These are phyloP conservation scores for Aspergillus felis DNA, from an alignment of 2,329 filamentous ascomycete species.

Conservation along the genomic window DNA sequence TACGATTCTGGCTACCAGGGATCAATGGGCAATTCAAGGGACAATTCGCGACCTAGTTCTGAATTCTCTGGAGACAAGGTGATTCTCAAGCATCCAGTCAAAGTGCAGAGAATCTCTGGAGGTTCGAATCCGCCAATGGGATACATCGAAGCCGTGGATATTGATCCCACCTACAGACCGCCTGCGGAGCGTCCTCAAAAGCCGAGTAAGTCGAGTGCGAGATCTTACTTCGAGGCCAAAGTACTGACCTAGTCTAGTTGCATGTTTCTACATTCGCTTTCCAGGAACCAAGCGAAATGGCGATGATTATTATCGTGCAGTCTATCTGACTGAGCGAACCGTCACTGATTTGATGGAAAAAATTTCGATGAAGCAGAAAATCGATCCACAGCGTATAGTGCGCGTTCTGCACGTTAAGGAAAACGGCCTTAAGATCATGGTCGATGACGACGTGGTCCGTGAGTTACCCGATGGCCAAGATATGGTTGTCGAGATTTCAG, in stretches of 20 bases:
- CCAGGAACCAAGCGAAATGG: constrained; percentile 48
- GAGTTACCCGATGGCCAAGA: constrained; percentile 88
- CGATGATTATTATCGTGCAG: constrained; percentile 70
- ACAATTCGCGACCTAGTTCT: constrained; percentile 19
- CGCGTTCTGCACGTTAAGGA: constrained; percentile 69
- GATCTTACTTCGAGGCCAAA: neutral
- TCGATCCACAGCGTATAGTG: constrained; percentile 68
- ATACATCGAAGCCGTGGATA: constrained; percentile 87
- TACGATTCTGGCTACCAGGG: constrained; percentile 20
- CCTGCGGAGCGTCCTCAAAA: constrained; percentile 69
- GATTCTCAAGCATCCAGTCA: constrained; percentile 25
- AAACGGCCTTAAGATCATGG: constrained; percentile 73
- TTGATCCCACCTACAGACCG: constrained; percentile 80
- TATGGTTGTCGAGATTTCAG: constrained; percentile 69
- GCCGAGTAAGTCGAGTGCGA: constrained; percentile 48
- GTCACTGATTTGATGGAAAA: constrained; percentile 68
- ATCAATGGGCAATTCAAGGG: constrained; percentile 21
- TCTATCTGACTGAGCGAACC: constrained; percentile 78
- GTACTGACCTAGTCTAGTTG: constrained; percentile 52
- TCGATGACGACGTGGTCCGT: constrained; percentile 85
- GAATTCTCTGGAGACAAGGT: constrained; percentile 17
- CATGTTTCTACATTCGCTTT: constrained; percentile 79
- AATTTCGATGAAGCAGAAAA: constrained; percentile 73
- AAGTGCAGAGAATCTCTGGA: constrained; percentile 25
- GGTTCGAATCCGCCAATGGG: constrained; percentile 54